A percentile compares a stretch with the other conserved stretches of the same genome.
These are phyloP conservation scores for Malbranchea zuffiana DNA, from an alignment of 2,329 filamentous ascomycete genomes.

Conservation along the genomic window DNA sequence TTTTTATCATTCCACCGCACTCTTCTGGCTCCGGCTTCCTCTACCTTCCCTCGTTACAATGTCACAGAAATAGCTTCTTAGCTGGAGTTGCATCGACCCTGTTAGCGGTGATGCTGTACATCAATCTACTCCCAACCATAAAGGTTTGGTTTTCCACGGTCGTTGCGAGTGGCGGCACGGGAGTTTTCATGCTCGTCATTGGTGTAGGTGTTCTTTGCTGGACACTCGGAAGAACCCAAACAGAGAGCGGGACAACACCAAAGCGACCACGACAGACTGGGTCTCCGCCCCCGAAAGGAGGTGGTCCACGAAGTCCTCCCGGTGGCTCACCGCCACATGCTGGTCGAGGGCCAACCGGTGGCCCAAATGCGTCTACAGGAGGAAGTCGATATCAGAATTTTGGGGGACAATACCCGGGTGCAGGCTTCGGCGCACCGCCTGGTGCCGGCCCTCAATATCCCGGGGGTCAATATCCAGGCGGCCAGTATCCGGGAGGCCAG, in stretches of 20 bases:
- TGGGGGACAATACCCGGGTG: conserved; percentile 20
- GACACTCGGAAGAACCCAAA: conserved; percentile 58
- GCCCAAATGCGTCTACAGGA: conserved; percentile 16
- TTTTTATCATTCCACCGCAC: conserved; percentile 91
- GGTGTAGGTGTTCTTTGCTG: conserved; percentile 68
- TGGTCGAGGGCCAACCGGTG: conserved; percentile 16
- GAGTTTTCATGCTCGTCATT: conserved; percentile 59
- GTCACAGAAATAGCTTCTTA: conserved; percentile 80
- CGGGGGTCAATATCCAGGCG: conserved; percentile 15
- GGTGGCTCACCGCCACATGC: conserved; percentile 19
- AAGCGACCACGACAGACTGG: conserved; percentile 15
- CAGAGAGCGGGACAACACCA: conserved; percentile 34
- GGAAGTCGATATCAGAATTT: conserved; percentile 21
- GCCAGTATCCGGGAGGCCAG: conserved; percentile 10
- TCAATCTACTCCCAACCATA: conserved; percentile 61
- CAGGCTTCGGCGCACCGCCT: conserved; percentile 19
- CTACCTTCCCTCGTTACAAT: conserved; percentile 81
- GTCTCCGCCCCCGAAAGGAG: conserved; percentile 19
- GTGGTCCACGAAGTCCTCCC: conserved; percentile 23
- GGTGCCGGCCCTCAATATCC: conserved; percentile 27
- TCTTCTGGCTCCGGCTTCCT: conserved; percentile 81
- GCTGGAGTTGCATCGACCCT: conserved; percentile 74
- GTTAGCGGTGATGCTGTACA: conserved; percentile 59
- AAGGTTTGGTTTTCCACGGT: conserved; percentile 62
- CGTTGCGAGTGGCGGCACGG: conserved; percentile 59